These are phyloP conservation scores for Leishmania guyanensis DNA, from an alignment of 208 protist species.

Conservation along the genomic window DNA sequence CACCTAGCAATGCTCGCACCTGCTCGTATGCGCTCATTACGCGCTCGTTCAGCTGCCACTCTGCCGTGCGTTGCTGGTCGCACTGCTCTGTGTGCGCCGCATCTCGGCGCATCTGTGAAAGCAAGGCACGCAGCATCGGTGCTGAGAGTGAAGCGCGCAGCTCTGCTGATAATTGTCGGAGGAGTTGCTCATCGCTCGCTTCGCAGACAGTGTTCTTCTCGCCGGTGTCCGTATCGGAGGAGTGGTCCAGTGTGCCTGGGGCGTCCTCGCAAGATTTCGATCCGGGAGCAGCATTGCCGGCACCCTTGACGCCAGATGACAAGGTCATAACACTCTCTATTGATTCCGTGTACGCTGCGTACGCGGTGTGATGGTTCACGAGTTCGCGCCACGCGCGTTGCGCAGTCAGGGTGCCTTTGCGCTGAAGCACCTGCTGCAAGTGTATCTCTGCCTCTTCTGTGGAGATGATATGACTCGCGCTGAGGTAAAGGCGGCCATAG, in stretches of 20 bases:
- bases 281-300: neutral
- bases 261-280: neutral
- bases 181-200: slow-evolving; percentile 26
- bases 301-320: neutral
- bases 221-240: neutral
- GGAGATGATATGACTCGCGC: slow-evolving; percentile 31
- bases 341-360: slow-evolving; percentile 28
- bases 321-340: neutral
- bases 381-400: slow-evolving; percentile 34
- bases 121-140: slow-evolving; percentile 50
- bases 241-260: neutral
- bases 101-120: slow-evolving; percentile 73
- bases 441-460: slow-evolving; percentile 32
- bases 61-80: slow-evolving; percentile 50
- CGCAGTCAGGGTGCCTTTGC: slow-evolving; percentile 15
- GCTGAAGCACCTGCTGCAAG: slow-evolving; percentile 21
- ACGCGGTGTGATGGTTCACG: slow-evolving; percentile 44
- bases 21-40: slow-evolving; percentile 75
- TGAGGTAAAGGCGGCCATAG: slow-evolving; percentile 36
- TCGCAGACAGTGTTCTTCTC: slow-evolving; percentile 3
- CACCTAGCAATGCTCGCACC: slow-evolving; percentile 59
- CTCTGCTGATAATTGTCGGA: slow-evolving; percentile 61
- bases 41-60: slow-evolving; percentile 63
- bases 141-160: slow-evolving; percentile 64
- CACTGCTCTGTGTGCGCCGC: slow-evolving; percentile 38